phyloP scores from a whole-genome alignment of 2,329 filamentous ascomycete species.

The Didymella sp. region DNA sequence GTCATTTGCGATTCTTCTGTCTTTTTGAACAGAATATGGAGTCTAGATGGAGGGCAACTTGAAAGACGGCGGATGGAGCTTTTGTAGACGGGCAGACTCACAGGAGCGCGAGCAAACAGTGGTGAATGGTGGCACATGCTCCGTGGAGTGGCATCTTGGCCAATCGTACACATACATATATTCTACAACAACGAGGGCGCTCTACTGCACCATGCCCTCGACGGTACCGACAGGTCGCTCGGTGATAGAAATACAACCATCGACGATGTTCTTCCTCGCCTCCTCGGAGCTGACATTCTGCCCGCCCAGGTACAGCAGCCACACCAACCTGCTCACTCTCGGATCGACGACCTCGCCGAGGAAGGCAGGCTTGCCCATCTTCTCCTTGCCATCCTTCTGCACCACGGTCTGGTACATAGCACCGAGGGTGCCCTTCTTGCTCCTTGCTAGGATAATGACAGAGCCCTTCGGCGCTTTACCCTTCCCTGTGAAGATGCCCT shows the following conservation, averaged over 20 bases:
- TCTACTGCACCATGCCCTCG: constrained; percentile 58
- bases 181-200: neutral
- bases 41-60: too few relatives aligned
- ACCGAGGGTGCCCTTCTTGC: constrained; percentile 65
- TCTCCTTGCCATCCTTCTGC: constrained; percentile 46
- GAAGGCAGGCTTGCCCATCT: constrained; percentile 57
- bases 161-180: neutral
- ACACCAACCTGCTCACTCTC: constrained; percentile 79
- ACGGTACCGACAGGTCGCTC: constrained; percentile 88
- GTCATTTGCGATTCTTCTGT: too few relatives aligned
- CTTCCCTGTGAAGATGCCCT: constrained; percentile 78
- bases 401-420: constrained; percentile 44
- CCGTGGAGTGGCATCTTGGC: too few relatives aligned
- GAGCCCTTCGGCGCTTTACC: constrained; percentile 79
- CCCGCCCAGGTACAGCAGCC: constrained; percentile 89
- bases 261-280: constrained; percentile 80
- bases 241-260: constrained; percentile 87
- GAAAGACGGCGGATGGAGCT: too few relatives aligned
- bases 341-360: constrained; percentile 80
- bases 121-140: too few relatives aligned
- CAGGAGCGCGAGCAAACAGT: too few relatives aligned
- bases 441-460: constrained; percentile 76
- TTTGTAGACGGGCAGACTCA: too few relatives aligned
- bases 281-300: constrained; percentile 85
- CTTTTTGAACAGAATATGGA: too few relatives aligned